Percentiles rank a stretch among this genome's conserved stretches.
phyloP scores from a whole-genome alignment of 192 early-diverging fungal genomes.

The Coemansia furcata region DNA sequence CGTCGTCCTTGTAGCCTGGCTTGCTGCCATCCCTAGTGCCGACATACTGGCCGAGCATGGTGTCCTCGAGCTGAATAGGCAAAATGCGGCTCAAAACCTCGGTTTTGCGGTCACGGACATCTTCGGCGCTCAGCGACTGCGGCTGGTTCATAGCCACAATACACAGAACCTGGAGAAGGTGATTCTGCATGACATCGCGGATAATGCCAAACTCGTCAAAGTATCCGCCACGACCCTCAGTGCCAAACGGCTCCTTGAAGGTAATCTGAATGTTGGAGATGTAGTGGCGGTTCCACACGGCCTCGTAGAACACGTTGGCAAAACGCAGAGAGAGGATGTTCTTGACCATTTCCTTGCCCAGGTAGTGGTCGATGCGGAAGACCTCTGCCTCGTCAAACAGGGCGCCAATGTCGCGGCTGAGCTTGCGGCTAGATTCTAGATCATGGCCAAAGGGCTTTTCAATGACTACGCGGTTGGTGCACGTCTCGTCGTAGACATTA shows the following conservation, averaged over 20 bases:
- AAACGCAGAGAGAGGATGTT: constrained; percentile 90
- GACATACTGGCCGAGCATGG: constrained; percentile 87
- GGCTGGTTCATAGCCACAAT: constrained; percentile 95
- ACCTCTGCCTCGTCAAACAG: constrained; percentile 87
- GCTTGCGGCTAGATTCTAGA: constrained; percentile 68
- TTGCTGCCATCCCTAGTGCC: constrained; percentile 71
- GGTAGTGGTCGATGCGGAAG: constrained; percentile 96
- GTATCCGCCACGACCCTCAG: constrained; percentile 94
- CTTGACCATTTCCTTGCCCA: constrained; percentile 99
- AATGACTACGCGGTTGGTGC: constrained; percentile 79
- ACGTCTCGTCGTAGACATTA: constrained; percentile 61
- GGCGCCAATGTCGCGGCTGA: constrained; percentile 64
- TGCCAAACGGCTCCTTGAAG: constrained; percentile 95
- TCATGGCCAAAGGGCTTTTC: constrained; percentile 98
- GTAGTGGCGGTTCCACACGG: constrained; percentile 81
- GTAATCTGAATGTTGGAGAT: constrained; percentile 94
- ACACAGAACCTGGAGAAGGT: constrained; percentile 88
- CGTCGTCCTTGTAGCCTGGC: constrained; percentile 89
- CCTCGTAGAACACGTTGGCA: constrained; percentile 88
- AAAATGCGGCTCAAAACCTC: constrained; percentile 78
- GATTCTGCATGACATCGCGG: constrained; percentile 91
- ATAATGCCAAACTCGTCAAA: constrained; percentile 99
- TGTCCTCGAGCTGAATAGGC: constrained; percentile 73
- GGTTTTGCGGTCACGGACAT: constrained; percentile 92
- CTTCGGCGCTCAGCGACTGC: constrained; percentile 76